Percentiles rank a stretch among this genome's conserved stretches.
Conservation (phyloP, 345 rosid genomes). For the Erucastrum elatum region DNA sequence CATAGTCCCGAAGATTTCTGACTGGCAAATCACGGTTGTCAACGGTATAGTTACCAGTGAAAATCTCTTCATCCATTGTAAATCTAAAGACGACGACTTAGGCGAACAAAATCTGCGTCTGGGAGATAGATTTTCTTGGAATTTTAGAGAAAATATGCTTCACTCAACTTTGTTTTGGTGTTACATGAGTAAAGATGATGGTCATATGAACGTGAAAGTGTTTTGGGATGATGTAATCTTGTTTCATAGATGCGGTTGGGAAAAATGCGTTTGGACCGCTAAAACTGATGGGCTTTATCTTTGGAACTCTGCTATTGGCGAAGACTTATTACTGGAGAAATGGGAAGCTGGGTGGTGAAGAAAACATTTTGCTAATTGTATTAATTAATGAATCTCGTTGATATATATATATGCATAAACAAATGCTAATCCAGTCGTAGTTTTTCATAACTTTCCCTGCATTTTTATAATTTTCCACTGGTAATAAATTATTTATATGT, state of each 20-base stretch:
- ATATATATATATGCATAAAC: not conserved
- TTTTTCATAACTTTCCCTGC: not conserved
- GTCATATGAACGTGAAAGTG: slow-evolving; percentile 30
- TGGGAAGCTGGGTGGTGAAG: slow-evolving; percentile 37
- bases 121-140: slow-evolving; percentile 24
- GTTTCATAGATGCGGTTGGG: slow-evolving; percentile 40
- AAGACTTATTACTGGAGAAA: slow-evolving; percentile 1
- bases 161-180: slow-evolving; percentile 44
- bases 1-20: slow-evolving; percentile 16
- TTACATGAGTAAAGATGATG: slow-evolving; percentile 29
- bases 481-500: not conserved
- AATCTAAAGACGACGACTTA: slow-evolving; percentile 42
- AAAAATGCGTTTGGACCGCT: slow-evolving; percentile 42
- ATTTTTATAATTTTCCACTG: not conserved
- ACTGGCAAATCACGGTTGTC: slow-evolving; percentile 32
- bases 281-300: slow-evolving; percentile 43
- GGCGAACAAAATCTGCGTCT: slow-evolving; percentile 20
- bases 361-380: not conserved
- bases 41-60: slow-evolving; percentile 19
- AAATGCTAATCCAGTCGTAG: not conserved
- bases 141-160: slow-evolving; percentile 29
- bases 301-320: slow-evolving; percentile 11
- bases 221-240: slow-evolving; percentile 38
- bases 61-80: slow-evolving; percentile 36
- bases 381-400: not conserved